These are phyloP conservation scores for Arxiozyma slooffiae DNA, from an alignment of 1,139 yeast species.

Conservation along the genomic window DNA sequence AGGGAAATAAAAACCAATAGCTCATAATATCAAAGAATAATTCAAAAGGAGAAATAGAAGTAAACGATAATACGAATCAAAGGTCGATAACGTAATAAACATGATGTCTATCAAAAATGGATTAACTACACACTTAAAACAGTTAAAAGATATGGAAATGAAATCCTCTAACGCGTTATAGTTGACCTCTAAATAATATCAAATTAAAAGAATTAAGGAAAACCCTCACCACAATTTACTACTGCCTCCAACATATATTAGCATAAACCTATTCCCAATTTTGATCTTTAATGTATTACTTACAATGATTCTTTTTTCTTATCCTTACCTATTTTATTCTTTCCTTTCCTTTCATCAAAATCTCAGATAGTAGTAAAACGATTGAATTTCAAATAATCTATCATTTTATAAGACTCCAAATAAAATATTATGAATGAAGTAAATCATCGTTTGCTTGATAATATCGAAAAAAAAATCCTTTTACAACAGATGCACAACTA, in stretches of 20 bases:
- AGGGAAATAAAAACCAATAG: no score
- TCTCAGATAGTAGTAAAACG: not conserved
- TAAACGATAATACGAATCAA: not conserved
- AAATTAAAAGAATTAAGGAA: not conserved
- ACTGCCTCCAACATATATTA: not conserved
- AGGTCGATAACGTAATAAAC: not conserved
- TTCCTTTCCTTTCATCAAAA: not conserved
- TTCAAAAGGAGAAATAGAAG: not conserved
- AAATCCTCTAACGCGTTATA: not conserved
- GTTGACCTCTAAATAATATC: slow-evolving; percentile 1
- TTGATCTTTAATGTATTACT: not conserved
- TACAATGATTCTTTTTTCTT: not conserved
- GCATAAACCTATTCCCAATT: not conserved
- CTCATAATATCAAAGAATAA: not conserved
- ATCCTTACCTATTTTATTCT: not conserved
- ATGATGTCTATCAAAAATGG: slow-evolving; percentile 2
- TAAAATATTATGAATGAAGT: not conserved
- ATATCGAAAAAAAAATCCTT: not conserved
- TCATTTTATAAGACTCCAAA: not conserved
- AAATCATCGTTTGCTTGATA: not conserved
- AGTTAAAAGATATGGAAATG: not conserved
- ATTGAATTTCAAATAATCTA: not conserved
- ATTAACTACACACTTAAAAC: not conserved
- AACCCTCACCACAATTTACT: not conserved
- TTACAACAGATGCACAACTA: not conserved